Conservation (phyloP, 306 rosid species). For the Castanea sativa region DNA sequence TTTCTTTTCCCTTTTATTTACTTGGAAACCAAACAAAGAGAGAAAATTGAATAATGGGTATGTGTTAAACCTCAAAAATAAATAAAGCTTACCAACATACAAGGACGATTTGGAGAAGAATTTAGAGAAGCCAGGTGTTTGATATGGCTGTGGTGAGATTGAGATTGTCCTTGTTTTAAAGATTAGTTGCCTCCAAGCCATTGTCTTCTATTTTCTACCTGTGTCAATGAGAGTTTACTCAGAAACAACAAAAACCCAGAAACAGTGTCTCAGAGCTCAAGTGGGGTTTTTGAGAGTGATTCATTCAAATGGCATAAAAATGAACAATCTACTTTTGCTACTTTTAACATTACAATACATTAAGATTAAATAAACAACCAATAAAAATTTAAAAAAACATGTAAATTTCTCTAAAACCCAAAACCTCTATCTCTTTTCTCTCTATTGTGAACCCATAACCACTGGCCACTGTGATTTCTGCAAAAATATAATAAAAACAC, state of each 20-base stretch:
- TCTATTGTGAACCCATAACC: too few species aligned
- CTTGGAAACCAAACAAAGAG: neutral
- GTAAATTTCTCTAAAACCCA: too few species aligned
- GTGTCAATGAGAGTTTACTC: neutral
- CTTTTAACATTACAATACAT: too few species aligned
- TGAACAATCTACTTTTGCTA: too few species aligned
- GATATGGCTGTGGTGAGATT: conserved; percentile 14
- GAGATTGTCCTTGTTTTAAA: conserved; percentile 19
- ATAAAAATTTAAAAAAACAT: too few species aligned
- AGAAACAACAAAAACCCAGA: neutral
- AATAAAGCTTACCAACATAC: conserved; percentile 35
- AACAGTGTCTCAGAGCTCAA: neutral
- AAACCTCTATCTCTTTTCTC: too few species aligned
- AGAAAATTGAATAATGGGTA: neutral
- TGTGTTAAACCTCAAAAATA: neutral
- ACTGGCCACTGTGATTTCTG: too few species aligned
- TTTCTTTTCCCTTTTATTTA: neutral
- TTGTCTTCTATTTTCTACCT: conserved; percentile 11
- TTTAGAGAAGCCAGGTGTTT: conserved; percentile 30
- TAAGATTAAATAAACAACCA: too few species aligned
- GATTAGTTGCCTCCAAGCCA: conserved; percentile 48
- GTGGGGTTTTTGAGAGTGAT: neutral
- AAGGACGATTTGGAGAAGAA: conserved; percentile 62
- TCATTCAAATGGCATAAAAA: too few species aligned
- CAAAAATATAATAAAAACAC: too few species aligned